Evolutionary conservation across 1,139 yeast species (phyloP), one percentile per base, ranked within the genome.

Genomic region (Magnusiomyces ingens): DNA sequence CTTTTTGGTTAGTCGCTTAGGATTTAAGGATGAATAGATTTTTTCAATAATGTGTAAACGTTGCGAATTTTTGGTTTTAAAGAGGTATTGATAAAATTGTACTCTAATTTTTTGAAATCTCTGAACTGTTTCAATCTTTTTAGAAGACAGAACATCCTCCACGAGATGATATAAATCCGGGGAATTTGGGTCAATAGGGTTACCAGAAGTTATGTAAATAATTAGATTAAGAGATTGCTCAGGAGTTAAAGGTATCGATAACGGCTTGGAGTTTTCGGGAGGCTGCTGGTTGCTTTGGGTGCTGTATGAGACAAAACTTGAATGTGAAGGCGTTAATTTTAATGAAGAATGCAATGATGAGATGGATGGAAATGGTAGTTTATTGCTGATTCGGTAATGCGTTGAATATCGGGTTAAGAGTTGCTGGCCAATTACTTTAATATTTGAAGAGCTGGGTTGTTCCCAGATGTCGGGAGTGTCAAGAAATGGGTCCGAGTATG

Each of bases 1-100:
- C 17, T 50, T 42, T 26, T 51, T 51, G n/a, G 54, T 45, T 12
- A 50, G 51, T 17, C 50, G 42, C 19, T 49, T 41, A 10, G 49
- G 49, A 8, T 49, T 48, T 3, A 48, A 37, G 2, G 42, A 35
- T 11, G 29, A 18, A 32, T 44, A 50, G 8, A 53, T 48, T 18
- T 41, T 47, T 11, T 44, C 40, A 2, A 53, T 36, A 5, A 51
- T 19, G 1, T 40, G 18, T 17, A 48, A 32, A 35, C 56, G 38
- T 10, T 42, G 18, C 1, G n/a, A 19, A 8, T 26, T 37, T 40
- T 18, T 5, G 22, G 50, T 37, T 22, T 35, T 19, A 13, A 29
- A 8, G 5, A 45, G 19, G 19, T 52, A 52, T 5, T 36, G 32
- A 36, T 51, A 51, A 10, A 53, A 32, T n/a, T 50, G 50, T 11